Conservation (phyloP, 768 basidiomycete genomes). For the Tephrocybe sp. region DNA sequence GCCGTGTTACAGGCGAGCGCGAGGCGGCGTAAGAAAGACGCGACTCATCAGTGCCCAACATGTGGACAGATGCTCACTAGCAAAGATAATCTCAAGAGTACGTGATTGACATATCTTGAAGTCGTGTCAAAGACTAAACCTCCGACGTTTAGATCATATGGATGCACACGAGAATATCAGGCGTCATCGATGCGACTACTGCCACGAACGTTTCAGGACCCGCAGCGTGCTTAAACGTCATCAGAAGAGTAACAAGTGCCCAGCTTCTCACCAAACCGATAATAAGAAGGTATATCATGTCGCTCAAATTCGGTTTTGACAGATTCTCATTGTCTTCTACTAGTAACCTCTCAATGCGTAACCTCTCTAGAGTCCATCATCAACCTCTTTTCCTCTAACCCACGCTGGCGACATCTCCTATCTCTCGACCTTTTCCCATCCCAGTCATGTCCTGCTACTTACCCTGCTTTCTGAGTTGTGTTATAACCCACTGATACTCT, state of each 20-base stretch:
- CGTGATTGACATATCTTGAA: neutral
- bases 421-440: too few species aligned
- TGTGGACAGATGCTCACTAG: conserved; percentile 18
- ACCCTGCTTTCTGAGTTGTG: too few species aligned
- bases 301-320: neutral
- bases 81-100: conserved; percentile 19
- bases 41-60: conserved; percentile 1
- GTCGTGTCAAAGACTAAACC: neutral
- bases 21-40: conserved; percentile 15
- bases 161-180: conserved; percentile 16
- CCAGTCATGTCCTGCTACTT: too few species aligned
- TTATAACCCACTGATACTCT: too few species aligned
- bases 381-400: too few species aligned
- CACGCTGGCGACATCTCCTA: too few species aligned
- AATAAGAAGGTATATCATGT: conserved; percentile 5
- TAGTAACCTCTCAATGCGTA: neutral
- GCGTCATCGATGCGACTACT: conserved; percentile 14
- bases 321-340: neutral
- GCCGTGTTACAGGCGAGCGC: conserved; percentile 18
- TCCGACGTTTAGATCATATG: conserved; percentile 11
- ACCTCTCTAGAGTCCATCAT: too few species aligned
- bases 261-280: neutral
- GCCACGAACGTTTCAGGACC: conserved; percentile 17
- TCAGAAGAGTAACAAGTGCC: conserved; percentile 19
- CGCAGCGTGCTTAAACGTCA: conserved; percentile 21